Conservation (phyloP, 2,329 filamentous ascomycete species). For the Cercospora berteroae region DNA sequence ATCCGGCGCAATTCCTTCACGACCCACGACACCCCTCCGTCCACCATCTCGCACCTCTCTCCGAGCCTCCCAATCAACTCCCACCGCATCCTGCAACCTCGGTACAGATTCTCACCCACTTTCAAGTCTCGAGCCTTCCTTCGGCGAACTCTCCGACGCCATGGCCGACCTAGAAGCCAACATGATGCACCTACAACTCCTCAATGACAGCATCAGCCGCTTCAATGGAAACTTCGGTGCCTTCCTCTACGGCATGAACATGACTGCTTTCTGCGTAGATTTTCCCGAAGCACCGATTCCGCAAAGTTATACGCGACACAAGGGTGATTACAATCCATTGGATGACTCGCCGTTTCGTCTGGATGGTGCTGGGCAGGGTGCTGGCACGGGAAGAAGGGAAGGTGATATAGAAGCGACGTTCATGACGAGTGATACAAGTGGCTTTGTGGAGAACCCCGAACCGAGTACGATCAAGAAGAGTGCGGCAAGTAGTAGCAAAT, state of each 20-base stretch:
- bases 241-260: constrained; percentile 93
- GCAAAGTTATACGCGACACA: constrained; percentile 73
- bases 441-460: constrained; percentile 72
- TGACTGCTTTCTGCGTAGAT: constrained; percentile 98
- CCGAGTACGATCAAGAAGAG: constrained; percentile 51
- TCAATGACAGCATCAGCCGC: constrained; percentile 89
- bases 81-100: constrained; percentile 32
- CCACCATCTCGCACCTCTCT: constrained; percentile 87
- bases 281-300: constrained; percentile 88
- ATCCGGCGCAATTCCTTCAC: constrained; percentile 54
- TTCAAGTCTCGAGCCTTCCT: constrained; percentile 80
- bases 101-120: constrained; percentile 65
- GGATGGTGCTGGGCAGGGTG: constrained; percentile 11
- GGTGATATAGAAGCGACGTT: constrained; percentile 74
- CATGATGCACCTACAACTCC: constrained; percentile 93
- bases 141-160: constrained; percentile 88
- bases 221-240: constrained; percentile 96
- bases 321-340: constrained; percentile 33
- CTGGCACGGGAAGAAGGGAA: constrained; percentile 16
- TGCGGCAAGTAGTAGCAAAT: constrained; percentile 35
- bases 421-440: constrained; percentile 87
- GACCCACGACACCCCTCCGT: constrained; percentile 87
- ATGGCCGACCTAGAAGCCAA: constrained; percentile 96
- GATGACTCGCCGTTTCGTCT: constrained; percentile 28
- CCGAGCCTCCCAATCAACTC: constrained; percentile 63